Percentiles rank a stretch among this genome's conserved stretches.
Conservation (phyloP, 2,329 filamentous ascomycete species). For the Arthrobotrys megalospora region DNA sequence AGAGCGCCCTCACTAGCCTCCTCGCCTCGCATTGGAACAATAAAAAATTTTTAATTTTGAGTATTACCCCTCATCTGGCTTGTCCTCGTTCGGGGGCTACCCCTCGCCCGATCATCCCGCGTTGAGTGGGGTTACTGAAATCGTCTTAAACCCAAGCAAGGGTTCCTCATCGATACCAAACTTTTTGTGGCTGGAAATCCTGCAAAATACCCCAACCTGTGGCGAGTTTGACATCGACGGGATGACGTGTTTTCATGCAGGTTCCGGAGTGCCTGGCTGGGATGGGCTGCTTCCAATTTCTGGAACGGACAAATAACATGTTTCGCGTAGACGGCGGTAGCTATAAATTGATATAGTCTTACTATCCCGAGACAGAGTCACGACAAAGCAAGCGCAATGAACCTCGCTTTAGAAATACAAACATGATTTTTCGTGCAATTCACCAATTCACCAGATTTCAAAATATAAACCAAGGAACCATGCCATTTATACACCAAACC, state of each 20-base stretch:
- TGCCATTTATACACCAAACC: constrained; percentile 24
- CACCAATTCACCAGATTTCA: constrained; percentile 14
- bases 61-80: constrained; percentile 61
- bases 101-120: constrained; percentile 61
- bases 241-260: constrained; percentile 61
- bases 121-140: constrained; percentile 47
- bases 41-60: neutral
- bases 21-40: constrained; percentile 15
- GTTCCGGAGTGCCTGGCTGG: constrained; percentile 33
- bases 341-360: neutral
- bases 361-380: neutral
- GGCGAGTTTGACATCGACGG: constrained; percentile 60
- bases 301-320: constrained; percentile 5
- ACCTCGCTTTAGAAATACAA: constrained; percentile 12
- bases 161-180: constrained; percentile 36
- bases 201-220: constrained; percentile 30
- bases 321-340: constrained; percentile 20
- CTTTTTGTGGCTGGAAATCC: constrained; percentile 50
- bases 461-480: constrained; percentile 3
- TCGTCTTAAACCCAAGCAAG: constrained; percentile 48
- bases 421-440: constrained; percentile 26
- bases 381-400: constrained; percentile 1
- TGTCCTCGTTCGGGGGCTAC: constrained; percentile 49
- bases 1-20: constrained; percentile 33
- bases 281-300: constrained; percentile 17